A percentile compares a stretch with the other conserved stretches of the same genome.
Conservation (phyloP, 148 eudicot species). For the Arctostaphylos glauca region DNA sequence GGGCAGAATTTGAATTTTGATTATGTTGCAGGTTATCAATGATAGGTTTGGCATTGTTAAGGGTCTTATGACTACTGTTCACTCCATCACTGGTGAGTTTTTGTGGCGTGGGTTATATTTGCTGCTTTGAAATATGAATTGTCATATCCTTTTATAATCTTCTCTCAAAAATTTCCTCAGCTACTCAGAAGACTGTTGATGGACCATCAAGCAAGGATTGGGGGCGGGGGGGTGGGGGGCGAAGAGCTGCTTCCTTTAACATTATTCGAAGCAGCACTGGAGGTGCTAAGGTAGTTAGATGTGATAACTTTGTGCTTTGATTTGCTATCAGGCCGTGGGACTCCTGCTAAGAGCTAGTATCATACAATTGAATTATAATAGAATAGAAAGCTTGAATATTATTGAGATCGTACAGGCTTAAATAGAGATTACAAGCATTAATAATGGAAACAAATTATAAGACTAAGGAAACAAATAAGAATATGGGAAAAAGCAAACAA, state of each 20-base stretch:
- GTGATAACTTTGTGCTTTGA: neutral
- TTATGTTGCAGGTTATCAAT: slow-evolving; percentile 39
- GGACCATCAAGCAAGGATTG: slow-evolving; percentile 72
- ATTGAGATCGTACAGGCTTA: too few species aligned
- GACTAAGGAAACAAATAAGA: too few species aligned
- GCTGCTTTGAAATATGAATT: neutral
- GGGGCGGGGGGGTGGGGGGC: slow-evolving; percentile 86
- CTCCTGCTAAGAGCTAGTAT: too few species aligned
- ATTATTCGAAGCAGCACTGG: slow-evolving; percentile 78
- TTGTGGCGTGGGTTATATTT: neutral
- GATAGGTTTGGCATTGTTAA: slow-evolving; percentile 68
- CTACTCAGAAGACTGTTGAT: slow-evolving; percentile 71
- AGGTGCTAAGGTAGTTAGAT: slow-evolving; percentile 57
- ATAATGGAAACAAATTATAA: too few species aligned
- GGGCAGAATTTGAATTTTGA: neutral
- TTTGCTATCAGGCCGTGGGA: neutral
- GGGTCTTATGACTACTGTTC: slow-evolving; percentile 75
- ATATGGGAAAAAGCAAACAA: too few species aligned
- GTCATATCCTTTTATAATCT: neutral
- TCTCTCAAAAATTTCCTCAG: slow-evolving; percentile 16
- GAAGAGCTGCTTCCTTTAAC: slow-evolving; percentile 72
- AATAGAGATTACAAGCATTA: too few species aligned
- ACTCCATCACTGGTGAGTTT: slow-evolving; percentile 56
- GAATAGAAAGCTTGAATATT: too few species aligned
- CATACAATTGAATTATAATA: too few species aligned